phyloP scores from a whole-genome alignment of 371 early-diverging fungal species.

The Haplosporangium sp. region DNA sequence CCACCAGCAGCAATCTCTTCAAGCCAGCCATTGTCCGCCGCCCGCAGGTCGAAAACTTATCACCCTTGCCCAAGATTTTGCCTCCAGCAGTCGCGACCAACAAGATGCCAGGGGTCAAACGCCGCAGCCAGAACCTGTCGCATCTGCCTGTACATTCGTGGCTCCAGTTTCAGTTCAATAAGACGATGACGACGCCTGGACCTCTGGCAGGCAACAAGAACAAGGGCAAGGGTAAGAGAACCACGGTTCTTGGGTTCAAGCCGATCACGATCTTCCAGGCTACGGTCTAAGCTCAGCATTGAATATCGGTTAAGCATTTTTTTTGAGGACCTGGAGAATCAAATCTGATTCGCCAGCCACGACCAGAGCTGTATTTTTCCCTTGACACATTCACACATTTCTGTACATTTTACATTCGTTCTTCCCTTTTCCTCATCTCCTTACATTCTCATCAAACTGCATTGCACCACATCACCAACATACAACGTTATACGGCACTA shows the following conservation, averaged over 20 bases:
- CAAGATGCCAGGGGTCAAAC: slow-evolving; percentile 28
- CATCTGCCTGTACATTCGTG: slow-evolving; percentile 49
- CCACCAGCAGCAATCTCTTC: slow-evolving; percentile 16
- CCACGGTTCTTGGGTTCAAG: slow-evolving; percentile 33
- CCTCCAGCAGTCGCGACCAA: slow-evolving; percentile 19
- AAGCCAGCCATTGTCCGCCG: slow-evolving; percentile 27
- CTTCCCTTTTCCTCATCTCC: background rate
- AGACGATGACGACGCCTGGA: slow-evolving; percentile 41
- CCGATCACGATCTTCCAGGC: slow-evolving; percentile 47
- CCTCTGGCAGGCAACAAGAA: slow-evolving; percentile 10
- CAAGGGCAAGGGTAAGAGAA: background rate
- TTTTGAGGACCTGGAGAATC: background rate
- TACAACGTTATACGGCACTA: background rate
- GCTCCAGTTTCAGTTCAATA: slow-evolving; percentile 50
- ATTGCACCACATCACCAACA: no score
- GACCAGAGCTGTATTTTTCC: background rate
- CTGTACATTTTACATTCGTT: background rate
- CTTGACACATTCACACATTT: background rate
- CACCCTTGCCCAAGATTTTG: slow-evolving; percentile 41
- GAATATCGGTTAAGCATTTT: no score
- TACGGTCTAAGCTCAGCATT: slow-evolving; percentile 8
- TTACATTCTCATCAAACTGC: background rate
- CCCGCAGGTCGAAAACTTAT: slow-evolving; percentile 39
- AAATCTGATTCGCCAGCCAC: background rate
- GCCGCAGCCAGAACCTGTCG: slow-evolving; percentile 23